Base-by-base conservation (phyloP, 495 filamentous ascomycete genomes). In the Bombardia bombarda region DNA sequence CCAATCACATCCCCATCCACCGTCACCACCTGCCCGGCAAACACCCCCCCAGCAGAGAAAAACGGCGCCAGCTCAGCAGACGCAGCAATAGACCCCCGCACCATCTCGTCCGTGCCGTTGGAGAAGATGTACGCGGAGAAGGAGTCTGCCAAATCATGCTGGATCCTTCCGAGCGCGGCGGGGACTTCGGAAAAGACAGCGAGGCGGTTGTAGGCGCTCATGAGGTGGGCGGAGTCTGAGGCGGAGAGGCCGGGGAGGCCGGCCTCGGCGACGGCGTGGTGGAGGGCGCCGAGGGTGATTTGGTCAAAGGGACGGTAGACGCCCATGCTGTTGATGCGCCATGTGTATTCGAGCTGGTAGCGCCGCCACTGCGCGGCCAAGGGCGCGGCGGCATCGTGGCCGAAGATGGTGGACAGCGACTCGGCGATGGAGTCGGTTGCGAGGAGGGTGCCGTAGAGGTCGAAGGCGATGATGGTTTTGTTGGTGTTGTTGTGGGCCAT, bases 271-370 rank as follows among this genome's bases (percentile, higher is more conserved):
- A 84, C 67, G 2, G 86, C 81, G 48, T 90, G 79, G 2, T 47
- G 23, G 10, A 90, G 74, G 4, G 84, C 69, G 34, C 73, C 73
- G 3, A 62, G 66, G 0, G 84, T 90, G 38, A 90, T 60, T n/a
- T 63, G 56, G 16, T 66, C 70, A 65, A 90, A 90, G 23, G 80
- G 56, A 31, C 76, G 67, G 46, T 86, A 88, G 37, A 64, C 46
- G 25, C 69, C 67, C 84, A 90, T 90, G 74, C 79, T 84, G 52
- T 83, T 90, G 47, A 85, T 58, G 34, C 85, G 63, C 85, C 84
- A 92, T 26, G 86, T 86, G 50, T 90, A 92, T 61, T 88, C 86
- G 16, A 94, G 69, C 57, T 89, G 84, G 54, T 63, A 70, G 28
- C 65, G 59, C 33, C 71, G 57, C 66, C 69, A 73, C 50, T 72